Evolutionary conservation across 169 alveolate species (phyloP).

Genomic region (Perkinsus olseni): DNA sequence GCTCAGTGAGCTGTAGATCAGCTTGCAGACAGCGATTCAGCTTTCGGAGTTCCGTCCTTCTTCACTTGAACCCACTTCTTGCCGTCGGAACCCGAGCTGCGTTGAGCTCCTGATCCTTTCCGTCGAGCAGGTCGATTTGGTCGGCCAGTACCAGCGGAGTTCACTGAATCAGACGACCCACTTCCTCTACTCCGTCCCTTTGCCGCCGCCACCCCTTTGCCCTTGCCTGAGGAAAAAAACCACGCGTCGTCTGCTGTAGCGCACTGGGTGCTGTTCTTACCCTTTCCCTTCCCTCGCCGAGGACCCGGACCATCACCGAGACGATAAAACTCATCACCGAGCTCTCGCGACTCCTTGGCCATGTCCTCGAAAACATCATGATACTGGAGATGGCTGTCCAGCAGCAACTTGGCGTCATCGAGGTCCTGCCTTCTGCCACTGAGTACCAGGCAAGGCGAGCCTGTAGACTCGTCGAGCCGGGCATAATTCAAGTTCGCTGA

Average conservation of each 20-base stretch:
- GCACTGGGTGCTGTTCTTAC: not conserved
- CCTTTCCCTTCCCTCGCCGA: not conserved
- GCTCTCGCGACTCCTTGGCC: not conserved
- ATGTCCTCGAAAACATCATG: not conserved
- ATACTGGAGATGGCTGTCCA: not conserved
- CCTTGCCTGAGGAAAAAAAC: not conserved
- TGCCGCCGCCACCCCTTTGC: not conserved
- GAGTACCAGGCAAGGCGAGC: not conserved
- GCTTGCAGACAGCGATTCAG: not conserved
- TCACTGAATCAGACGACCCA: not conserved
- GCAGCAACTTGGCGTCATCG: not conserved
- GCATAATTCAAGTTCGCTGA: not conserved
- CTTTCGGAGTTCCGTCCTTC: not conserved
- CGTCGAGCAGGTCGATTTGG: not conserved
- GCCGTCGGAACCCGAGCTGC: not conserved
- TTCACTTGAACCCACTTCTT: not conserved
- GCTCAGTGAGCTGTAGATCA: not conserved
- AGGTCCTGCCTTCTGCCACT: not conserved
- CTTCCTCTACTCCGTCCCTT: not conserved
- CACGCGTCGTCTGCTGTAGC: too few relatives aligned
- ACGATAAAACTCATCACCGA: not conserved
- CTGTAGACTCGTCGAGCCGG: not conserved
- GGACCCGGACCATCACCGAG: not conserved
- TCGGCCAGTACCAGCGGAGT: not conserved
- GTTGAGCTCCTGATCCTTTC: not conserved